Conservation (phyloP, 345 rosid genomes). For the Murraya koenigii region DNA sequence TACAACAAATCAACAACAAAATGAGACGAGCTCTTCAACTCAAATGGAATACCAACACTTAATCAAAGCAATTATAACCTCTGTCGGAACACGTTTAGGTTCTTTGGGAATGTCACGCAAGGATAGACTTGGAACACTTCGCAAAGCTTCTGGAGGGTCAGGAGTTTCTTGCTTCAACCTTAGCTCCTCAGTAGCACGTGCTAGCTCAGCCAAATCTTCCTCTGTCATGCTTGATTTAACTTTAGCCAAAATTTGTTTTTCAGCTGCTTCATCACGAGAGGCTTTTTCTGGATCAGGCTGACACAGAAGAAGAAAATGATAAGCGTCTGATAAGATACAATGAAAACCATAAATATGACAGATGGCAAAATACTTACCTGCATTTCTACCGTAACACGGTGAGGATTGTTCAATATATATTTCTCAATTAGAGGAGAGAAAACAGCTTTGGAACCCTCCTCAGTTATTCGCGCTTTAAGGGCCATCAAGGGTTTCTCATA, state of each 20-base stretch:
- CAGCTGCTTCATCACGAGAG: constrained; percentile 79
- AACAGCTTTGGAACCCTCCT: constrained; percentile 91
- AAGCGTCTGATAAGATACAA: constrained; percentile 16
- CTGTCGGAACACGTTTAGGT: constrained; percentile 68
- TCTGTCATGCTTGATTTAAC: constrained; percentile 79
- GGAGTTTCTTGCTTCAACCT: constrained; percentile 93
- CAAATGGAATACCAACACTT: background rate
- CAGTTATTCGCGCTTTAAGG: constrained; percentile 76
- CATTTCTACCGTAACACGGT: constrained; percentile 91
- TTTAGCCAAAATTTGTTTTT: constrained; percentile 64
- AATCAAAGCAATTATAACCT: constrained; percentile 44
- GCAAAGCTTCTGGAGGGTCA: constrained; percentile 90
- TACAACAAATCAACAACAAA: constrained; percentile 23
- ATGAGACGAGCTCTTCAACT: background rate
- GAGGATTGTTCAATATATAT: constrained; percentile 75
- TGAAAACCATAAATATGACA: constrained; percentile 6
- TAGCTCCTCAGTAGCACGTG: constrained; percentile 81
- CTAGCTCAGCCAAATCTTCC: constrained; percentile 92
- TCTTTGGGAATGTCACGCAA: constrained; percentile 84
- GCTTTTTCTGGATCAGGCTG: constrained; percentile 95
- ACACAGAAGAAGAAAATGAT: constrained; percentile 18
- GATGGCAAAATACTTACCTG: constrained; percentile 48
- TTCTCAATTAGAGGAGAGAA: constrained; percentile 91
- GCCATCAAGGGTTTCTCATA: constrained; percentile 79
- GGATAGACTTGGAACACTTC: constrained; percentile 75